These are phyloP conservation scores for Penicillium argentinense DNA, from an alignment of 495 filamentous ascomycete genomes.

Conservation along the genomic window DNA sequence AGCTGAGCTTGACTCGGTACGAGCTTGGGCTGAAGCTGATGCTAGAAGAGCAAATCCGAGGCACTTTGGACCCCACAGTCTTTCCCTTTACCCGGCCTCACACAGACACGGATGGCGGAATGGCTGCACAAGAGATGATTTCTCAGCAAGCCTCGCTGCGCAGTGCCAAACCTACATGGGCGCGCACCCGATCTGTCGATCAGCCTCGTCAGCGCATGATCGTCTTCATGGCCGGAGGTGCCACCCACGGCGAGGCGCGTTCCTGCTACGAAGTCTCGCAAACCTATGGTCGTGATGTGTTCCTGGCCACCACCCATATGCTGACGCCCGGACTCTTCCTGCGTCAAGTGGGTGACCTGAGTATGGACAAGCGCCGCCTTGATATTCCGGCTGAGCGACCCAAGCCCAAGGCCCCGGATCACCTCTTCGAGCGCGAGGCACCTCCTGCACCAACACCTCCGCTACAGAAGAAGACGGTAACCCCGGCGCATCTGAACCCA, in stretches of 20 bases:
- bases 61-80: constrained; percentile 51
- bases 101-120: constrained; percentile 59
- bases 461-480: constrained; percentile 35
- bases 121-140: constrained; percentile 50
- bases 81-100: constrained; percentile 87
- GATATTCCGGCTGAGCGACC: constrained; percentile 81
- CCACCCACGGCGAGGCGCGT: constrained; percentile 86
- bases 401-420: constrained; percentile 75
- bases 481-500: constrained; percentile 25
- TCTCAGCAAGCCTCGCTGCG: constrained; percentile 73
- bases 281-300: constrained; percentile 71
- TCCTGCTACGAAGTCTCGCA: constrained; percentile 86
- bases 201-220: constrained; percentile 90
- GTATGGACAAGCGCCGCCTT: constrained; percentile 68
- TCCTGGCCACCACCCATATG: constrained; percentile 91
- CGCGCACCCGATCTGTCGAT: constrained; percentile 70
- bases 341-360: constrained; percentile 76
- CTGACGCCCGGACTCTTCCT: constrained; percentile 77
- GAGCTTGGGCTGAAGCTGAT: constrained; percentile 59
- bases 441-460: constrained; percentile 43
- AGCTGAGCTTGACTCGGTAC: constrained; percentile 52
- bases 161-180: constrained; percentile 93
- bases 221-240: constrained; percentile 94
- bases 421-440: constrained; percentile 79
- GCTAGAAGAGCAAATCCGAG: constrained; percentile 66